Evolutionary conservation across 2,329 filamentous ascomycete species (phyloP), one percentile per base, ranked within the genome.

Genomic region (Nothopassalora personata): DNA sequence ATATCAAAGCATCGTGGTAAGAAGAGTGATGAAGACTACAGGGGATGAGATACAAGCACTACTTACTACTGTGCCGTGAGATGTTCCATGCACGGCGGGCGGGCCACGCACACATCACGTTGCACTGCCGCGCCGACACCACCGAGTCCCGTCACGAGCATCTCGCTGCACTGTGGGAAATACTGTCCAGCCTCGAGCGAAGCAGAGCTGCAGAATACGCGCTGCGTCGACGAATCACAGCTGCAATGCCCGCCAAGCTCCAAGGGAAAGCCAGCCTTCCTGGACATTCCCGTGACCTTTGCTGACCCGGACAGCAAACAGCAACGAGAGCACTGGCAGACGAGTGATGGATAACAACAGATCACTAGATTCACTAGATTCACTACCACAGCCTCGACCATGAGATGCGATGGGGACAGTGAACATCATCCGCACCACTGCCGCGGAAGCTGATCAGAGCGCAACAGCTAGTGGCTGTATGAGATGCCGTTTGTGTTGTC

Each of bases 271-370:
- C 7, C 31, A 43, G 13, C 13, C n/a, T 18, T 18, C 39, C 39
- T 34, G 31, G 31, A 23, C 11, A 11, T 11, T 8, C 31, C 31
- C 31, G 31, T 34, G 31, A 34, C 31, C 31, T 34, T 4, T 9
- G 31, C 31, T 34, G 31, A 34, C 31, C 11, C 31, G 31, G 31
- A 34, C 31, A 34, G n/a, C 31, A 6, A 10, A 33, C 6, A 33
- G 2, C 31, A 34, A 8, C 7, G 31, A 34, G 8, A 11, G 31
- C 7, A 11, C 31, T 76, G 33, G 70, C 77, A 15, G 76, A 77
- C 60, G 76, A 77, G 52, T 69, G 75, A 3, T 68, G 72, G 36
- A 75, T 9, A 11, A 34, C 2, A 33, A 33, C 31, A n/a, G n/a
- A n/a, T n/a, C n/a, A n/a, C n/a, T n/a, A 23, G 23, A 23, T 23